Conservation (phyloP, 1,139 yeast species). For the Nakaseomyces glabratus region DNA sequence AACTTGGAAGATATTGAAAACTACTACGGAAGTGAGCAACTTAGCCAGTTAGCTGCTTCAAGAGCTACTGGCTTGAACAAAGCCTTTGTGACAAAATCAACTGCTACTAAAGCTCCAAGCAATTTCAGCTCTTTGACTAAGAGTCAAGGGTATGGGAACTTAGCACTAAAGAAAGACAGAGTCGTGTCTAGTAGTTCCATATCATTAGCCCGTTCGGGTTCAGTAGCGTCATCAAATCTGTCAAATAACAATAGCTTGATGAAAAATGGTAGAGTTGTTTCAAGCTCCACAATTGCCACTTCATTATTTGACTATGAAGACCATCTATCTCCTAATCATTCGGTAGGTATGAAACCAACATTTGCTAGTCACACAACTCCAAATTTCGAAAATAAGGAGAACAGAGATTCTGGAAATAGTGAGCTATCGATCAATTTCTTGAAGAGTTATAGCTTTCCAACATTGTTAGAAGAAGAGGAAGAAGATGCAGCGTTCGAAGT, state of each 20-base stretch:
- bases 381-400: slow-evolving; percentile 9
- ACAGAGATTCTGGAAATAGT: slow-evolving; percentile 15
- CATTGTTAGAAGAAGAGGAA: slow-evolving; percentile 20
- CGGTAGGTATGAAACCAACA: not conserved
- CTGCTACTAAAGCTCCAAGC: slow-evolving; percentile 1
- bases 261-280: slow-evolving; percentile 21
- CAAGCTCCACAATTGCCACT: slow-evolving; percentile 29
- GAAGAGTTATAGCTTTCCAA: slow-evolving; percentile 26
- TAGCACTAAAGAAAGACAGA: too few species aligned
- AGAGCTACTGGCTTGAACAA: too few species aligned
- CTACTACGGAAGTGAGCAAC: too few species aligned
- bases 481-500: not conserved
- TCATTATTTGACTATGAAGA: slow-evolving; percentile 23
- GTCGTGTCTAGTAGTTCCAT: slow-evolving; percentile 12
- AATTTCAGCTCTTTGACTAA: slow-evolving; percentile 10
- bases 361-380: not conserved
- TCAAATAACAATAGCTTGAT: slow-evolving; percentile 12
- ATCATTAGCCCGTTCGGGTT: slow-evolving; percentile 17
- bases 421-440: slow-evolving; percentile 22
- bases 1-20: too few species aligned
- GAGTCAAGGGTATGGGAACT: too few species aligned
- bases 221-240: slow-evolving; percentile 20
- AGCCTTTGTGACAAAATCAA: slow-evolving; percentile 22
- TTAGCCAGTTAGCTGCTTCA: too few species aligned
- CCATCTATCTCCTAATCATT: slow-evolving; percentile 10